Conservation (phyloP, 495 filamentous ascomycete genomes). For the Apiosordaria backusii region DNA sequence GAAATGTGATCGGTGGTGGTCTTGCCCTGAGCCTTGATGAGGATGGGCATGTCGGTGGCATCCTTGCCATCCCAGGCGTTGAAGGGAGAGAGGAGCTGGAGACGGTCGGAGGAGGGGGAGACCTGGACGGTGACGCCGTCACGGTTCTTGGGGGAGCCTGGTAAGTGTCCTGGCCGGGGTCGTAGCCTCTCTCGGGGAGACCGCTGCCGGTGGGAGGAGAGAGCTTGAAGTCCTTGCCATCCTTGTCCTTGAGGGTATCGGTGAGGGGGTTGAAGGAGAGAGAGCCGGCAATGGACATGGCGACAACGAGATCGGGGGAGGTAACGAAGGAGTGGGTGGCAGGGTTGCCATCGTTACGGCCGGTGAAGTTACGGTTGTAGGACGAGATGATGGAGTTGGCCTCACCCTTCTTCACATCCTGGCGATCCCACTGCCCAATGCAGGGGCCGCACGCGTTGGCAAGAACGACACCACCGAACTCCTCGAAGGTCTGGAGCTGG, state of each 20-base stretch:
- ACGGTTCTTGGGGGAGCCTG: conserved; percentile 90
- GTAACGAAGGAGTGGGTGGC: conserved; percentile 98
- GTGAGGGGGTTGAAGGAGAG: conserved; percentile 97
- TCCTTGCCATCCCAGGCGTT: conserved; percentile 92
- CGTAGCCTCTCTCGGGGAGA: conserved; percentile 80
- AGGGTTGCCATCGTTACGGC: conserved; percentile 98
- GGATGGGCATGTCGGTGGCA: conserved; percentile 77
- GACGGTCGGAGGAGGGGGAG: conserved; percentile 85
- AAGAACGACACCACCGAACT: conserved; percentile 93
- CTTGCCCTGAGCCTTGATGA: conserved; percentile 98
- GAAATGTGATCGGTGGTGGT: conserved; percentile 99
- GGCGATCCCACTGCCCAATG: conserved; percentile 88
- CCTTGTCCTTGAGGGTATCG: conserved; percentile 90
- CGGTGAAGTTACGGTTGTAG: conserved; percentile 84
- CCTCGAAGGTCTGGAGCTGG: conserved; percentile 93
- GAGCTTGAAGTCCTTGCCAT: conserved; percentile 95
- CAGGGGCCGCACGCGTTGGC: conserved; percentile 91
- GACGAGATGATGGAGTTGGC: conserved; percentile 58
- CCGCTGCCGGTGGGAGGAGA: conserved; percentile 73
- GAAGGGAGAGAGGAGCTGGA: conserved; percentile 89
- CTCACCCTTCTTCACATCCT: conserved; percentile 94
- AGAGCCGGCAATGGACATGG: conserved; percentile 83
- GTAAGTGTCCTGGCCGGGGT: conserved; percentile 93
- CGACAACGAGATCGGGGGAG: conserved; percentile 95
- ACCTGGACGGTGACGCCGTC: conserved; percentile 70